Conservation (phyloP, 345 rosid genomes). For the Carallia brachiata region DNA sequence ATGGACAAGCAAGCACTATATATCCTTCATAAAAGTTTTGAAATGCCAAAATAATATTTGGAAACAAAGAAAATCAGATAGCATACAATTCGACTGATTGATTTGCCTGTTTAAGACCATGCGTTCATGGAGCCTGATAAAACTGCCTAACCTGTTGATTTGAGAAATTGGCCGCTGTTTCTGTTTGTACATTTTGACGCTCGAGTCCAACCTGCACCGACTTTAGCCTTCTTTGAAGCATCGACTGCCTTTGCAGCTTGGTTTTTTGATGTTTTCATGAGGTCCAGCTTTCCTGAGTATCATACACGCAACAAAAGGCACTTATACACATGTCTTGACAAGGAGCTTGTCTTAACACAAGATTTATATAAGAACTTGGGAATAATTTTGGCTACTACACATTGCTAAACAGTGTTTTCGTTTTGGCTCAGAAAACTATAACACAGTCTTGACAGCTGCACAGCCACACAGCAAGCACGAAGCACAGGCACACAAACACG, state of each 20-base stretch:
- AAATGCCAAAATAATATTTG: neutral
- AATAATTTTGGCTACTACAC: too few relatives aligned
- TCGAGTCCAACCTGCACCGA: slow-evolving; percentile 13
- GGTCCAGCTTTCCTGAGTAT: slow-evolving; percentile 11
- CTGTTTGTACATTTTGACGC: slow-evolving; percentile 25
- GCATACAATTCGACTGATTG: too few relatives aligned
- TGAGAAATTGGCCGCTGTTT: slow-evolving; percentile 4
- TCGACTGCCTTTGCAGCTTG: slow-evolving; percentile 17
- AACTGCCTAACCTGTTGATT: slow-evolving; percentile 24
- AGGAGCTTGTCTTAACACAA: neutral
- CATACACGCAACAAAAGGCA: neutral
- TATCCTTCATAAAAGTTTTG: neutral
- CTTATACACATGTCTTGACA: neutral
- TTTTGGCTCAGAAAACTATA: too few relatives aligned
- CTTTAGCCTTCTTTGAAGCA: slow-evolving; percentile 12
- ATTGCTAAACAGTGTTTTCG: too few relatives aligned
- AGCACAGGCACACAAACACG: neutral
- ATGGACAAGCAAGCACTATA: neutral
- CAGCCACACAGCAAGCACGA: neutral
- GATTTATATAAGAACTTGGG: too few relatives aligned
- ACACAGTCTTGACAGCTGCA: neutral
- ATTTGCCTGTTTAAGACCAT: neutral
- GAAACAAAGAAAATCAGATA: neutral
- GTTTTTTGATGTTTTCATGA: slow-evolving; percentile 33
- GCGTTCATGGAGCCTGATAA: neutral